These are phyloP conservation scores for Trifolium dubium DNA, from an alignment of 306 rosid species.

Conservation along the genomic window DNA sequence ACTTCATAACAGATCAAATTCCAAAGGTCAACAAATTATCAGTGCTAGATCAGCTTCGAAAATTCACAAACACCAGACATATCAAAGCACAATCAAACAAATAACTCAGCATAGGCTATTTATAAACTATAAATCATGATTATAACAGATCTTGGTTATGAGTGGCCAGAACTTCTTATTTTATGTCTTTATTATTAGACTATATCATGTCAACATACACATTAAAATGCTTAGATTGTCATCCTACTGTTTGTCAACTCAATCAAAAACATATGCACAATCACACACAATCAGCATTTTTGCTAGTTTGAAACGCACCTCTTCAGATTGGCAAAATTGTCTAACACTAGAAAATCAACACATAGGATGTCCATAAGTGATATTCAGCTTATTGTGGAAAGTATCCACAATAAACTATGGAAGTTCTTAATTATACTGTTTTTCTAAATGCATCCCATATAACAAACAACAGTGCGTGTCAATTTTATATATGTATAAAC, in stretches of 20 bases:
- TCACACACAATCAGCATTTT: slow-evolving; percentile 21
- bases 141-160: slow-evolving; percentile 37
- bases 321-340: slow-evolving; percentile 18
- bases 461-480: neutral
- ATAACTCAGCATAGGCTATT: slow-evolving; percentile 37
- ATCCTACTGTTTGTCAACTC: slow-evolving; percentile 21
- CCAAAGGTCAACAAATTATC: slow-evolving; percentile 24
- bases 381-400: neutral
- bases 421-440: neutral
- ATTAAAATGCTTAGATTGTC: slow-evolving; percentile 10
- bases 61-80: neutral
- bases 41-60: neutral
- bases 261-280: neutral
- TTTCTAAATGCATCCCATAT: neutral
- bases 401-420: neutral
- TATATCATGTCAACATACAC: slow-evolving; percentile 18
- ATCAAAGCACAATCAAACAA: slow-evolving; percentile 11
- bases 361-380: neutral
- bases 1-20: slow-evolving; percentile 17
- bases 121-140: neutral
- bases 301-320: slow-evolving; percentile 1
- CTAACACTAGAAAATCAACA: neutral
- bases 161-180: slow-evolving; percentile 29
- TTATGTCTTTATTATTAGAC: slow-evolving; percentile 1
- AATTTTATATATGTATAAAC: neutral